phyloP scores from a whole-genome alignment of 495 filamentous ascomycete genomes.

The Neurospora intermedia region DNA sequence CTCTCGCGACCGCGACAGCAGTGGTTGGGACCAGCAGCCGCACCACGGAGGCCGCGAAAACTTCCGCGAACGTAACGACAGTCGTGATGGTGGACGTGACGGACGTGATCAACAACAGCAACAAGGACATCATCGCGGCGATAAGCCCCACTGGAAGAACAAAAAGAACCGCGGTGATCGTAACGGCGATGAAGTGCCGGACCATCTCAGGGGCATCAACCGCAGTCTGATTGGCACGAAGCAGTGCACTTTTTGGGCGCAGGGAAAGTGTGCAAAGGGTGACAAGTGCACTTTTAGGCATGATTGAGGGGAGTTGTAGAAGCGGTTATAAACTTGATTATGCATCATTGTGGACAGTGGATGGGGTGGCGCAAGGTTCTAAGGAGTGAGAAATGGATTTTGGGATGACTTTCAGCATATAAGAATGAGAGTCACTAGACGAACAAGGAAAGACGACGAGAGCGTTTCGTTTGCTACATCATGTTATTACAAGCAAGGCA shows the following conservation, averaged over 20 bases:
- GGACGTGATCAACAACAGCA: neutral
- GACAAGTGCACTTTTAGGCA: conserved; percentile 80
- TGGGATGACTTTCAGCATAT: neutral
- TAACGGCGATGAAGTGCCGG: conserved; percentile 9
- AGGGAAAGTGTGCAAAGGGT: conserved; percentile 75
- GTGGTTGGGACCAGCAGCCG: neutral
- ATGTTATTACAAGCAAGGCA: neutral
- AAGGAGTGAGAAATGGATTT: neutral
- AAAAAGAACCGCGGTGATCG: conserved; percentile 1
- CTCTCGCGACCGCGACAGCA: conserved; percentile 5
- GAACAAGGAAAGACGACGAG: neutral
- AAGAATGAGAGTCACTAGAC: neutral
- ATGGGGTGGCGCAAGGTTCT: no score
- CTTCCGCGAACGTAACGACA: conserved; percentile 13
- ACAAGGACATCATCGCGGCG: neutral
- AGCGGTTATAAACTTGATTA: no score
- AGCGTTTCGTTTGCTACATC: neutral
- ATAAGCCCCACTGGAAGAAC: neutral
- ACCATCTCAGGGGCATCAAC: conserved; percentile 33
- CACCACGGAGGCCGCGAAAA: conserved; percentile 3
- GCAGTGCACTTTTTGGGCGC: conserved; percentile 66
- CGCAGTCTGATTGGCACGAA: conserved; percentile 38
- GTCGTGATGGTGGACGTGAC: neutral
- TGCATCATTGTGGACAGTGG: no score
- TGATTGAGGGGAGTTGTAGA: conserved; percentile 20